Evolutionary conservation across 106 monocot genomes (phyloP).

Genomic region (Dendrobium officinale): DNA sequence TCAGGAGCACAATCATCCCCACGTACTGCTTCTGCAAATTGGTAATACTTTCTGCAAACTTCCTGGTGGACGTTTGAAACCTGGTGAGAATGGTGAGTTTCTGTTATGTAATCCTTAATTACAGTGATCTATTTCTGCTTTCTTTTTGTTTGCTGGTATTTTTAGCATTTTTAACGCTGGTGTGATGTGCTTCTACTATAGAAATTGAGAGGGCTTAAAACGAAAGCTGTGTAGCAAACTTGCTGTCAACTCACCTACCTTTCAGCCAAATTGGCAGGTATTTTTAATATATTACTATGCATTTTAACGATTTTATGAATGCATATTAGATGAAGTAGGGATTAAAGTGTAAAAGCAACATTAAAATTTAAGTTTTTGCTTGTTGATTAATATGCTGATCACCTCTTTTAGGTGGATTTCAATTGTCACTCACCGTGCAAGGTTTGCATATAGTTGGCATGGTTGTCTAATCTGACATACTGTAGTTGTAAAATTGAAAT

Average conservation of each 20-base stretch:
- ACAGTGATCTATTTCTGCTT: conserved; percentile 23
- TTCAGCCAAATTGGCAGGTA: conserved; percentile 99
- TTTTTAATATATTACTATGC: background rate
- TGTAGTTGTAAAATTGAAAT: background rate
- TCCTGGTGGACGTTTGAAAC: conserved; percentile 97
- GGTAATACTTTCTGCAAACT: conserved; percentile 99
- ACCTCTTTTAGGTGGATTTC: background rate
- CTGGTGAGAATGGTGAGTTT: conserved; percentile 87
- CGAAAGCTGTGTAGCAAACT: conserved; percentile 88
- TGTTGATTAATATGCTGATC: background rate
- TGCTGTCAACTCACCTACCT: conserved; percentile 70
- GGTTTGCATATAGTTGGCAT: background rate
- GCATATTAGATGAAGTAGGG: background rate
- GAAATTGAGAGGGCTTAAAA: conserved; percentile 96
- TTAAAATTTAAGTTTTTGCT: background rate
- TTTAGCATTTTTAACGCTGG: background rate
- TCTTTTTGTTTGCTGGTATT: background rate
- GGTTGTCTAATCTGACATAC: background rate
- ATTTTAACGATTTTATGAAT: background rate
- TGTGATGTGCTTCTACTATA: conserved; percentile 17
- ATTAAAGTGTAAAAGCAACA: background rate
- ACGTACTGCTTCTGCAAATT: conserved; percentile 89
- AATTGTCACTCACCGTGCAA: background rate
- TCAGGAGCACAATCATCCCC: conserved; percentile 97
- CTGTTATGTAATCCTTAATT: background rate